Evolutionary conservation across 225 moss, liverwort and hornwort genomes (phyloP).

Genomic region (Polytrichum commune): DNA sequence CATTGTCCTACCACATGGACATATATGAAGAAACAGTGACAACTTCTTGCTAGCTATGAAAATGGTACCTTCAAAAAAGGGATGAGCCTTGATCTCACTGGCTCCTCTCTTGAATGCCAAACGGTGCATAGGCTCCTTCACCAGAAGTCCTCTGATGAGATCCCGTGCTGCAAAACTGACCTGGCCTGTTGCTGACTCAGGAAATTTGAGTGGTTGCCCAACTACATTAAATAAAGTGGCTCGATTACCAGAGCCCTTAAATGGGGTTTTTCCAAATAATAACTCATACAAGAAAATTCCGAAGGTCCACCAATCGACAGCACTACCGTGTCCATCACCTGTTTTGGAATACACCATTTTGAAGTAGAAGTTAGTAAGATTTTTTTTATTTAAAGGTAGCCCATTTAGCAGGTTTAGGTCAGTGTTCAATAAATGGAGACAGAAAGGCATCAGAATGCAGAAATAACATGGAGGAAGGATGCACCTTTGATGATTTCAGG

Average conservation of each 20-base stretch:
- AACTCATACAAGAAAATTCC: conserved; percentile 93
- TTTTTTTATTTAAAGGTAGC: too few species aligned
- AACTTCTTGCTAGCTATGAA: too few species aligned
- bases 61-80: conserved; percentile 74
- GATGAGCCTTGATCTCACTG: conserved; percentile 90
- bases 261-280: conserved; percentile 86
- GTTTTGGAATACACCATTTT: conserved; percentile 10
- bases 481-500: conserved; percentile 84
- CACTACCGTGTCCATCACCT: conserved; percentile 92
- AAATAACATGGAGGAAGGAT: too few species aligned
- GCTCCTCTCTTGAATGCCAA: conserved; percentile 87
- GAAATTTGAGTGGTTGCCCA: conserved; percentile 78
- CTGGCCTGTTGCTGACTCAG: conserved; percentile 66
- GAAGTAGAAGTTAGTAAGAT: too few species aligned
- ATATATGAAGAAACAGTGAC: neutral
- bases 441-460: too few species aligned
- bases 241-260: conserved; percentile 88
- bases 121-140: conserved; percentile 87
- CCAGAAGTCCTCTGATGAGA: conserved; percentile 78
- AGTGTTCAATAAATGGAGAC: too few species aligned
- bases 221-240: conserved; percentile 89
- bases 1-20: neutral
- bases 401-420: too few species aligned
- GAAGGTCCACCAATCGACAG: conserved; percentile 99
- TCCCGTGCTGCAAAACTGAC: conserved; percentile 74